Evolutionary conservation across 768 basidiomycete species (phyloP).

Genomic region (Lactarius hatsudake): DNA sequence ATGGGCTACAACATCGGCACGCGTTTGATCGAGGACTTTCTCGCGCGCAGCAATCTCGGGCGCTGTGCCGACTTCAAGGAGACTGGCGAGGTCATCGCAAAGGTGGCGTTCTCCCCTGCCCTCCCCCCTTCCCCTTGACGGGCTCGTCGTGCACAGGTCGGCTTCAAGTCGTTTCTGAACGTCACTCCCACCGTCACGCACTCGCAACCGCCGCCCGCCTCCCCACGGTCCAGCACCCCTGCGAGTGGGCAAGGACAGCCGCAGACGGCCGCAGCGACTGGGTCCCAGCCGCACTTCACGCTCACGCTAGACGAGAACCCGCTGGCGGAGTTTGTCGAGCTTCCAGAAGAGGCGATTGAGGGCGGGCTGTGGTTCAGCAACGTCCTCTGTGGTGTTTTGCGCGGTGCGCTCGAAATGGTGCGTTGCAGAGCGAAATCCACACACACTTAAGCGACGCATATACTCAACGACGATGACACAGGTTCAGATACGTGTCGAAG

Average conservation of each 20-base stretch:
- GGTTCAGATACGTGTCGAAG: conserved; percentile 96
- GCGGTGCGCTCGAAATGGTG: conserved; percentile 97
- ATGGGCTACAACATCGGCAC: conserved; percentile 99
- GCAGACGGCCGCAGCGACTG: conserved; percentile 21
- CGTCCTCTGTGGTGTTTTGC: conserved; percentile 88
- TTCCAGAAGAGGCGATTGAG: conserved; percentile 89
- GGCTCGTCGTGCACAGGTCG: conserved; percentile 56
- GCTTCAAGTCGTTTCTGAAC: conserved; percentile 97
- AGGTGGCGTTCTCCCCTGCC: conserved; percentile 48
- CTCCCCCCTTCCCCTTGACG: conserved; percentile 1
- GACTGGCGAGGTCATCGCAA: conserved; percentile 92
- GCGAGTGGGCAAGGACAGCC: conserved; percentile 31
- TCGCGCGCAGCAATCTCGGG: conserved; percentile 89
- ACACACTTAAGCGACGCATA: neutral
- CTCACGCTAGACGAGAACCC: conserved; percentile 95
- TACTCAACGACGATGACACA: conserved; percentile 34
- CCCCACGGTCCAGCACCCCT: conserved; percentile 38
- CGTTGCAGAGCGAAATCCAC: conserved; percentile 29
- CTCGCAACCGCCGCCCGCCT: conserved; percentile 48
- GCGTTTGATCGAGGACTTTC: conserved; percentile 93
- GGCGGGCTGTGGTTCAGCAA: conserved; percentile 97
- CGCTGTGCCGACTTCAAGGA: conserved; percentile 91
- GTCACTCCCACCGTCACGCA: conserved; percentile 83
- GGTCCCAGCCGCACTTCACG: conserved; percentile 63
- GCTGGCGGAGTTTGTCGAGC: conserved; percentile 92